Percentiles rank a stretch among this genome's conserved stretches.
Conservation (phyloP, 768 basidiomycete genomes). For the Lanmaoa pseudosensibilis region DNA sequence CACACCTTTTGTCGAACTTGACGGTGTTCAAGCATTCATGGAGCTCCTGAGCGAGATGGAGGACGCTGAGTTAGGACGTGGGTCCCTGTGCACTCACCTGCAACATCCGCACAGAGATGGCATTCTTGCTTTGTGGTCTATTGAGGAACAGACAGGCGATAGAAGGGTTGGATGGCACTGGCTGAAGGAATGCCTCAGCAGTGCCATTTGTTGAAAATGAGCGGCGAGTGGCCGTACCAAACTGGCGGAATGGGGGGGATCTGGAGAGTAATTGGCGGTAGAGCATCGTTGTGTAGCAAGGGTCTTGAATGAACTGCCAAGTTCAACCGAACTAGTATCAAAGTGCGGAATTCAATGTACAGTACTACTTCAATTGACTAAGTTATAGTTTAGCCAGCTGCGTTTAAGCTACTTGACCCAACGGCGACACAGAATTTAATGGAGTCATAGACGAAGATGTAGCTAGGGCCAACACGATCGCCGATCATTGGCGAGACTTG, state of each 20-base stretch:
- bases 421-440: no score
- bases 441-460: no score
- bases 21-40: slow-evolving; percentile 65
- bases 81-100: slow-evolving; percentile 42
- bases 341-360: no score
- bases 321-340: neutral
- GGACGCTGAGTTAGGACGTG: neutral
- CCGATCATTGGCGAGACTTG: no score
- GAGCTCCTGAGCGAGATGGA: slow-evolving; percentile 54
- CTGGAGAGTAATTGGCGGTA: neutral
- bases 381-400: no score
- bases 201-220: slow-evolving; percentile 21
- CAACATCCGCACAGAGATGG: slow-evolving; percentile 74
- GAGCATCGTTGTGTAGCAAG: slow-evolving; percentile 4
- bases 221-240: slow-evolving; percentile 9
- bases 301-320: neutral
- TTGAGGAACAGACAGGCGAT: slow-evolving; percentile 77
- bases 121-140: slow-evolving; percentile 82
- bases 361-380: no score
- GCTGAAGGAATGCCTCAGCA: slow-evolving; percentile 48
- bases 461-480: no score
- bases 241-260: neutral
- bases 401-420: no score
- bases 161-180: slow-evolving; percentile 55
- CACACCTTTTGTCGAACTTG: slow-evolving; percentile 65